A percentile compares a stretch with the other conserved stretches of the same genome.
These are phyloP conservation scores for Cutaneotrichosporon cyanovorans DNA, from an alignment of 1,284 basidiomycete genomes.

Conservation along the genomic window DNA sequence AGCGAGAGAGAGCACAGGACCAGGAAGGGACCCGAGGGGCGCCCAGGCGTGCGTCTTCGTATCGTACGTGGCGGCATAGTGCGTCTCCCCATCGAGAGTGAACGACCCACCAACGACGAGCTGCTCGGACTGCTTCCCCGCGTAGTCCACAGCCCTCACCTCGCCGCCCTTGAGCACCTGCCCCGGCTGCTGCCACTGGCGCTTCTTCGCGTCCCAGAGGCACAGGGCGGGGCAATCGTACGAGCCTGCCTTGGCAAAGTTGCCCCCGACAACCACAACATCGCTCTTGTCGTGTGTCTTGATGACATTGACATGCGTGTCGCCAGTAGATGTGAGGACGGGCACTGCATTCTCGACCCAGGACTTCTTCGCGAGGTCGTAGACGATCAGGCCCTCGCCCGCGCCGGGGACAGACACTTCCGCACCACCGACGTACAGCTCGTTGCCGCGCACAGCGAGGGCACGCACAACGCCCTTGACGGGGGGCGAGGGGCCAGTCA, in stretches of 20 bases:
- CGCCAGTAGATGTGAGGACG: constrained; percentile 46
- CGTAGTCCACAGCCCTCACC: constrained; percentile 59
- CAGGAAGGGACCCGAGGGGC: constrained; percentile 62
- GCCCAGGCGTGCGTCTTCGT: constrained; percentile 66
- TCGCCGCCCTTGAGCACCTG: constrained; percentile 59
- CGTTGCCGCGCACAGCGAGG: constrained; percentile 57
- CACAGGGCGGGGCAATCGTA: constrained; percentile 73
- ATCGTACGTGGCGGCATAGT: constrained; percentile 64
- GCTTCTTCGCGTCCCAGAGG: constrained; percentile 58
- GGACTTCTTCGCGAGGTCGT: constrained; percentile 57
- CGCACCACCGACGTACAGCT: constrained; percentile 69
- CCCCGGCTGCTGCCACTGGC: constrained; percentile 76
- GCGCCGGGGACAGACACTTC: constrained; percentile 42
- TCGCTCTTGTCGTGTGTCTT: constrained; percentile 59
- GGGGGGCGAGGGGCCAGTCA: constrained; percentile 52
- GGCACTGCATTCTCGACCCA: constrained; percentile 53
- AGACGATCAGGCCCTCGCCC: constrained; percentile 59
- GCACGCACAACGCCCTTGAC: constrained; percentile 63
- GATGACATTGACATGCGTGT: constrained; percentile 62
- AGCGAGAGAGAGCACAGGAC: constrained; percentile 80
- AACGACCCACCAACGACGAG: constrained; percentile 71
- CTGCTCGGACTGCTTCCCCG: constrained; percentile 51
- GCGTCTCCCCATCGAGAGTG: constrained; percentile 52
- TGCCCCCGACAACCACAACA: constrained; percentile 72
- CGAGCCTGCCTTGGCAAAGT: constrained; percentile 71